Evolutionary conservation across 805 yeast genomes (phyloP).

Genomic region (Kregervanrija delftensis): DNA sequence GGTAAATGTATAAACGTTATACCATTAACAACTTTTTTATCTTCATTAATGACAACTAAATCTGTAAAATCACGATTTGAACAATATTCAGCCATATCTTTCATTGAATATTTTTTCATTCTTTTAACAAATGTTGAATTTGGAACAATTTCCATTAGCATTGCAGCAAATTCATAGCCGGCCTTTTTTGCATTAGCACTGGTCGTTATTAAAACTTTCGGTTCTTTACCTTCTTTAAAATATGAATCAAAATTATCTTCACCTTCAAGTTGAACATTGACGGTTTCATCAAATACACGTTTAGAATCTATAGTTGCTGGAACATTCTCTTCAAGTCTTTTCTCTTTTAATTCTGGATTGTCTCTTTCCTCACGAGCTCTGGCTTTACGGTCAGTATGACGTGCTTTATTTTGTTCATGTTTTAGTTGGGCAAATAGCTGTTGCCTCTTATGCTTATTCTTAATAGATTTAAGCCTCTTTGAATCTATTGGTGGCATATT

Average conservation of each 20-base stretch:
- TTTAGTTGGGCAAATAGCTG: slow-evolving; percentile 66
- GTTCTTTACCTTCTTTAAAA: slow-evolving; percentile 47
- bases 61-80: slow-evolving; percentile 82
- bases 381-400: slow-evolving; percentile 70
- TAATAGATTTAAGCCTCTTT: slow-evolving; percentile 40
- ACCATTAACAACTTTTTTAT: slow-evolving; percentile 87
- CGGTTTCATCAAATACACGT: slow-evolving; percentile 83
- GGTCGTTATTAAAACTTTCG: slow-evolving; percentile 87
- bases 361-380: slow-evolving; percentile 83
- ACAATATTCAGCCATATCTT: slow-evolving; percentile 82
- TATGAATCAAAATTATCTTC: slow-evolving; percentile 60
- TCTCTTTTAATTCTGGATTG: slow-evolving; percentile 75
- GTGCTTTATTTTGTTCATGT: slow-evolving; percentile 66
- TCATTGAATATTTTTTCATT: slow-evolving; percentile 74
- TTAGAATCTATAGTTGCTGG: slow-evolving; percentile 80
- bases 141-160: slow-evolving; percentile 78
- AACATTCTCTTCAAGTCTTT: slow-evolving; percentile 70
- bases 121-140: slow-evolving; percentile 82
- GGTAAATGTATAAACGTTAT: slow-evolving; percentile 91
- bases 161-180: slow-evolving; percentile 87
- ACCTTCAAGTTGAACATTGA: slow-evolving; percentile 49
- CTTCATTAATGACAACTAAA: slow-evolving; percentile 85
- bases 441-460: slow-evolving; percentile 76
- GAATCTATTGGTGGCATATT: slow-evolving; percentile 28
- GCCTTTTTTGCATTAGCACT: slow-evolving; percentile 77